A percentile compares a stretch with the other conserved stretches of the same genome.
Conservation (phyloP, 1,284 basidiomycete species). For the Ceratobasidium sp. region DNA sequence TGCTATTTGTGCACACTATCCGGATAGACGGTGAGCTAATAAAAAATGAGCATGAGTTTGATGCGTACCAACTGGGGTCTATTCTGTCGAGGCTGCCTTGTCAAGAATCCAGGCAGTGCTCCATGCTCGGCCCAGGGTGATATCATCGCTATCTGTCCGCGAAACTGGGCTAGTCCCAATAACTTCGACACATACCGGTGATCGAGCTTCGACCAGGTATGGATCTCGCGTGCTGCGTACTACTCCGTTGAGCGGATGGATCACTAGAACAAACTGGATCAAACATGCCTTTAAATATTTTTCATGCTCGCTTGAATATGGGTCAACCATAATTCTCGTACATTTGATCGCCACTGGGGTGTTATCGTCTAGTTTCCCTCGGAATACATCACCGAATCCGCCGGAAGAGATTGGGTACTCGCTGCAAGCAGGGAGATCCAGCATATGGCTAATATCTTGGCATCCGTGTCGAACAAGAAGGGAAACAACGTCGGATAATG, state of each 20-base stretch:
- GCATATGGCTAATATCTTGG: conserved; percentile 5
- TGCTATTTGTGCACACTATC: neutral
- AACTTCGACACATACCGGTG: conserved; percentile 16
- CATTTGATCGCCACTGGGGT: conserved; percentile 4
- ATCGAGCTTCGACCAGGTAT: conserved; percentile 25
- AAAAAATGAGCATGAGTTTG: neutral
- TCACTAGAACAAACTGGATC: too few species aligned
- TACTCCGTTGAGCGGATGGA: too few species aligned
- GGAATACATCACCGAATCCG: conserved; percentile 8
- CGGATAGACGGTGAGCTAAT: too few species aligned
- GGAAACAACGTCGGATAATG: neutral
- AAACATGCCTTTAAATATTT: too few species aligned
- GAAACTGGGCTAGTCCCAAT: neutral
- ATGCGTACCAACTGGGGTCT: neutral
- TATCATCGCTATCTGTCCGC: conserved; percentile 15
- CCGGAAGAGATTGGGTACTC: neutral
- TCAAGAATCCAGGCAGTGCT: neutral
- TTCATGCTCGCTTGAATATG: neutral
- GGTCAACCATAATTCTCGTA: neutral
- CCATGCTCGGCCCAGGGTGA: conserved; percentile 22
- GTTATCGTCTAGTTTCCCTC: neutral
- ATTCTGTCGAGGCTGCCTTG: neutral
- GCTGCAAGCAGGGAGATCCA: neutral
- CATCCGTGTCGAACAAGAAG: neutral
- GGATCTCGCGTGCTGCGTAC: conserved; percentile 24